These are phyloP conservation scores for Nitzschia sp. DNA, from an alignment of 108 stramenopile genomes.

Conservation along the genomic window DNA sequence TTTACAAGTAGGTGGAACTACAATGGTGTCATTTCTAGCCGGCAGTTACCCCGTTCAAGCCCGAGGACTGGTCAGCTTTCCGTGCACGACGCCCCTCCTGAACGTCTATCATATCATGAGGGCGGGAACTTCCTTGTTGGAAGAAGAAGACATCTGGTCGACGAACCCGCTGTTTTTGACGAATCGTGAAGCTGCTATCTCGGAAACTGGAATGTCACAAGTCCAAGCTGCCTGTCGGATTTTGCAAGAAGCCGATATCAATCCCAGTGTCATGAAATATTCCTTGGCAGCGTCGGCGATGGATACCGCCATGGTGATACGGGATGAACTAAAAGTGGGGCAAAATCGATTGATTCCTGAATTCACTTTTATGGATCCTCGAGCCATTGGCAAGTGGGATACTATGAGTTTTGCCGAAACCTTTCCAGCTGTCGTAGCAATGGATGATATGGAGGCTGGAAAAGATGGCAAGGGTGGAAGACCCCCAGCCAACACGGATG, in stretches of 20 bases:
- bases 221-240: conserved; percentile 53
- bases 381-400: conserved; percentile 81
- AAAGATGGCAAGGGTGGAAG: conserved; percentile 54
- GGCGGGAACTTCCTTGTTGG: conserved; percentile 61
- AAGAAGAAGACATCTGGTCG: conserved; percentile 68
- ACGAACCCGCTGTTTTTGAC: conserved; percentile 78
- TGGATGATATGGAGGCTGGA: conserved; percentile 73
- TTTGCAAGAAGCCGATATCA: conserved; percentile 8
- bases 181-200: conserved; percentile 75
- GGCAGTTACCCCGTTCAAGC: neutral
- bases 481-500: conserved; percentile 78
- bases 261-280: conserved; percentile 66
- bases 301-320: conserved; percentile 68
- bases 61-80: conserved; percentile 10
- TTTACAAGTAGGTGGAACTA: neutral
- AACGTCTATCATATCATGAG: conserved; percentile 79
- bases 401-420: conserved; percentile 45
- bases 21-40: neutral
- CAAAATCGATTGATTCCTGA: conserved; percentile 79
- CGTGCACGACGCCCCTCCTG: conserved; percentile 5
- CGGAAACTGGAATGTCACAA: conserved; percentile 50
- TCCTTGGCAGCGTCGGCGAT: conserved; percentile 63
- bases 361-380: conserved; percentile 82
- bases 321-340: conserved; percentile 62
- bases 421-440: conserved; percentile 65